Evolutionary conservation across 2,329 filamentous ascomycete genomes (phyloP), one percentile per base, ranked within the genome.

Genomic region (Hymenoscyphus albidus): DNA sequence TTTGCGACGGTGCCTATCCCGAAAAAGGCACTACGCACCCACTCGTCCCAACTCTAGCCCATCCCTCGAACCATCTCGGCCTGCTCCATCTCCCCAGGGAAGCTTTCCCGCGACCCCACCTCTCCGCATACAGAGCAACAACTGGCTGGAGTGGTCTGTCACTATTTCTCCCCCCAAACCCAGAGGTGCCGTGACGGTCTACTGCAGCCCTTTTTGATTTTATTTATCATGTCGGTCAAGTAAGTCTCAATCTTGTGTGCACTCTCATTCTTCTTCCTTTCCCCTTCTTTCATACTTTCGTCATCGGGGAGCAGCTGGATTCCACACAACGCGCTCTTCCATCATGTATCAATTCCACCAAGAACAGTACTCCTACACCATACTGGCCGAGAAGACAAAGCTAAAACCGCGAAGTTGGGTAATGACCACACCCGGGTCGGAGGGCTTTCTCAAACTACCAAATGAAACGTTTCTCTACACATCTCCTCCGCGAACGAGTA

Each of bases 391-490:
- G 54, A 65, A 71, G 62, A 60, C 65, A 62, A 67, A 69, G 67
- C 72, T 74, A 70, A 72, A 69, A 62, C 61, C 70, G 66, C 65
- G 68, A 76, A 91, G 88, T 77, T 97, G 94, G 94, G 94, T 97
- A 57, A 97, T 97, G 93, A 87, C 96, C 74, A 87, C 89, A 74
- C 85, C 89, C 74, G 76, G 80, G 51, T 82, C 83, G 70, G 80
- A 83, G 66, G 87, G 89, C 65, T 95, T 97, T 78, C 89, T 96
- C 74, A 91, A 90, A 74, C 85, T 97, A 58, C 91, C 91, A 56
- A 88, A 90, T 75, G 94, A 98, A 80, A 88, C 88, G 71, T 88
- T 92, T 67, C 84, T 96, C 65, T 91, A 91, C 78, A 90, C 87
- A 70, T 93, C 92, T 57, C 89, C 91, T 64, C 87, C 89, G 60